These are phyloP conservation scores for Stramenopiles sp. DNA, from an alignment of 352 stramenopile genomes.

Conservation along the genomic window DNA sequence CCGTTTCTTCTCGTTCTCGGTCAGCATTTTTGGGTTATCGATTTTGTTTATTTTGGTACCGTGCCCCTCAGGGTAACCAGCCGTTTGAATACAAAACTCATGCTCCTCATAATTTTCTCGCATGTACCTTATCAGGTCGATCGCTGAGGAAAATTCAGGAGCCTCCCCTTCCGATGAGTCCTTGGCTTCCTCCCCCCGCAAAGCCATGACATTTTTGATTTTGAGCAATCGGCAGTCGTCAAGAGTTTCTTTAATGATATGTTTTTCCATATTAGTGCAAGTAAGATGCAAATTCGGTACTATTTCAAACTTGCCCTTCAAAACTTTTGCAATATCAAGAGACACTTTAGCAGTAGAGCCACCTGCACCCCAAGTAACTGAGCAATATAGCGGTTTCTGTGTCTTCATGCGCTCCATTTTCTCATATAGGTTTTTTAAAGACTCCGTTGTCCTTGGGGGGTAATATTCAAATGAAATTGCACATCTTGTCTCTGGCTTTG, in stretches of 20 bases:
- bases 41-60: too few relatives aligned
- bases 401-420: slow-evolving; percentile 85
- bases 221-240: slow-evolving; percentile 64
- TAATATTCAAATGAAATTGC: neutral
- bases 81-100: slow-evolving; percentile 88
- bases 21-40: too few relatives aligned
- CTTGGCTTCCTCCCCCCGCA: slow-evolving; percentile 79
- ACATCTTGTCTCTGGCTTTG: too few relatives aligned
- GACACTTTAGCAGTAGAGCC: slow-evolving; percentile 76
- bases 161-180: slow-evolving; percentile 38
- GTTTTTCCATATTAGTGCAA: slow-evolving; percentile 98
- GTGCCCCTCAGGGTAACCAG: slow-evolving; percentile 93
- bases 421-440: slow-evolving; percentile 73
- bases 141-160: slow-evolving; percentile 75
- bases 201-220: slow-evolving; percentile 94
- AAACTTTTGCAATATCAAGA: slow-evolving; percentile 76
- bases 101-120: slow-evolving; percentile 70
- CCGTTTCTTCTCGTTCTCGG: too few relatives aligned
- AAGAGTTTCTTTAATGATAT: too few relatives aligned
- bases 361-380: slow-evolving; percentile 97
- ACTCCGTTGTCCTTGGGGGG: neutral
- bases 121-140: slow-evolving; percentile 93
- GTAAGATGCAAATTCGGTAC: slow-evolving; percentile 80
- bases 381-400: slow-evolving; percentile 82
- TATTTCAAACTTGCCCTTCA: slow-evolving; percentile 22